Evolutionary conservation across 2,329 filamentous ascomycete species (phyloP).

Genomic region (Sarocladiaceae sp.): DNA sequence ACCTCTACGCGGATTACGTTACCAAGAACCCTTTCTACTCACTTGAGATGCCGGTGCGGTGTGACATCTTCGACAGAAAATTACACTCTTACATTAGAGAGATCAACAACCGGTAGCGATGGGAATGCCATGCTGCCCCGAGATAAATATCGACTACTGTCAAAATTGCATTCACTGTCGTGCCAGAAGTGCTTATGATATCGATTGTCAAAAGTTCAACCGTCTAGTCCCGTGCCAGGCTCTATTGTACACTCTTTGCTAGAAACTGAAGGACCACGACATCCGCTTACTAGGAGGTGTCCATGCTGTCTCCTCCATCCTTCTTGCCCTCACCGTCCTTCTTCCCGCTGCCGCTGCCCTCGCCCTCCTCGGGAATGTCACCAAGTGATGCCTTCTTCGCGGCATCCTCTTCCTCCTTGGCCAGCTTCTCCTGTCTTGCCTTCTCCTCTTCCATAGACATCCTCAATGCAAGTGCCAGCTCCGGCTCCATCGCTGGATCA

Average conservation of each 20-base stretch:
- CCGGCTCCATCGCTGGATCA: conserved; percentile 87
- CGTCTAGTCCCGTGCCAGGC: conserved; percentile 16
- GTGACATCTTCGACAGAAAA: conserved; percentile 91
- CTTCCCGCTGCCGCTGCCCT: conserved; percentile 40
- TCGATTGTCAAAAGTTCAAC: neutral
- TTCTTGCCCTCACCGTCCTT: conserved; percentile 37
- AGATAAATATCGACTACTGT: too few species aligned
- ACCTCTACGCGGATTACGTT: conserved; percentile 93
- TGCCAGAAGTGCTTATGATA: too few species aligned
- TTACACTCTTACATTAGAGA: conserved; percentile 75
- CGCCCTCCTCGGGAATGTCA: conserved; percentile 73
- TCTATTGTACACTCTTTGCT: conserved; percentile 28
- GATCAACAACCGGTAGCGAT: conserved; percentile 53
- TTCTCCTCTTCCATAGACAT: conserved; percentile 99
- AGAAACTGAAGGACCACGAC: conserved; percentile 27
- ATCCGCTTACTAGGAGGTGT: conserved; percentile 58
- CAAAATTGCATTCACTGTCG: too few species aligned
- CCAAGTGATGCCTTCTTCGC: conserved; percentile 74
- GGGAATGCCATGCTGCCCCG: too few species aligned
- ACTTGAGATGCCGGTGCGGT: conserved; percentile 93
- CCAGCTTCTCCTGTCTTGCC: conserved; percentile 83
- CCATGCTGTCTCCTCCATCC: conserved; percentile 74
- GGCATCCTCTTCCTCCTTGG: conserved; percentile 68
- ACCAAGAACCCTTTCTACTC: conserved; percentile 99
- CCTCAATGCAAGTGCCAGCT: conserved; percentile 86